Evolutionary conservation across 768 basidiomycete genomes (phyloP).

Genomic region (Rhizopogon vinicolor): DNA sequence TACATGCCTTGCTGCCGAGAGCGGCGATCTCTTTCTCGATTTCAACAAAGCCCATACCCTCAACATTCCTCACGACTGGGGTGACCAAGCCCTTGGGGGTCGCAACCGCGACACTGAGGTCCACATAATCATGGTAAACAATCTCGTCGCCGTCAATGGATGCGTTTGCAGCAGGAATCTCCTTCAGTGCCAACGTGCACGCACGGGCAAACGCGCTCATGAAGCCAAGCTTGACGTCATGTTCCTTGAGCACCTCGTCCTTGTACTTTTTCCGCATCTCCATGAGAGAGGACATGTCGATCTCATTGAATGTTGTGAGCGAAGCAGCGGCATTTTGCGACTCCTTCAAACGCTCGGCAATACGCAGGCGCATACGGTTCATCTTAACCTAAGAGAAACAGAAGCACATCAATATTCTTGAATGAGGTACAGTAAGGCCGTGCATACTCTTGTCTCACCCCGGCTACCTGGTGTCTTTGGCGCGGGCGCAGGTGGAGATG

Average conservation of each 20-base stretch:
- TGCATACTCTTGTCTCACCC: slow-evolving; percentile 77
- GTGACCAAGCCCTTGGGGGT: slow-evolving; percentile 98
- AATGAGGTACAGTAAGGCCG: background rate
- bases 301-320: slow-evolving; percentile 98
- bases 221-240: slow-evolving; percentile 96
- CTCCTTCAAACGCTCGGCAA: slow-evolving; percentile 96
- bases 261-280: slow-evolving; percentile 93
- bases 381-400: slow-evolving; percentile 74
- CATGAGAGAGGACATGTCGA: slow-evolving; percentile 97
- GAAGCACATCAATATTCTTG: background rate
- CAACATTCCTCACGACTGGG: slow-evolving; percentile 90
- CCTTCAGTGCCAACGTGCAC: slow-evolving; percentile 74
- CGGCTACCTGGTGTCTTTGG: slow-evolving; percentile 49
- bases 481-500: slow-evolving; percentile 23
- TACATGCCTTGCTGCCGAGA: slow-evolving; percentile 79
- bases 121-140: slow-evolving; percentile 88
- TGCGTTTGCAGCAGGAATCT: slow-evolving; percentile 93
- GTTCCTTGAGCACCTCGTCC: slow-evolving; percentile 82
- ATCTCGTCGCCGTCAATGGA: slow-evolving; percentile 93
- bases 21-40: slow-evolving; percentile 92
- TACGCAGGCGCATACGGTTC: slow-evolving; percentile 97
- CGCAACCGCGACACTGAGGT: slow-evolving; percentile 93
- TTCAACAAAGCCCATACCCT: slow-evolving; percentile 79
- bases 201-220: slow-evolving; percentile 97
- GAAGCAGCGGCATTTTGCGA: slow-evolving; percentile 97